Evolutionary conservation across 75 land plant species (phyloP).

Genomic region (Chamaecyparis obtusa): DNA sequence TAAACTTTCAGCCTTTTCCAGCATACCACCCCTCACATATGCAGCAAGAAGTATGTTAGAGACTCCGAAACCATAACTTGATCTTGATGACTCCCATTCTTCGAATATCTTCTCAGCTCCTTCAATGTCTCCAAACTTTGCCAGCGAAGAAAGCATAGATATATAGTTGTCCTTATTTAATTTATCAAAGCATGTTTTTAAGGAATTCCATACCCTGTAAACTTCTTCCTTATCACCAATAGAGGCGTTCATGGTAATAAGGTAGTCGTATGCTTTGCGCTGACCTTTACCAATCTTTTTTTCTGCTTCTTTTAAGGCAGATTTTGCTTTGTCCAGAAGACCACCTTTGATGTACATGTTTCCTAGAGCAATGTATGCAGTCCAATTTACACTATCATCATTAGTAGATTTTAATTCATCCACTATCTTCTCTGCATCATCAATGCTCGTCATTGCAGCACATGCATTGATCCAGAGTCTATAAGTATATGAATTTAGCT

Average conservation of each 20-base stretch:
- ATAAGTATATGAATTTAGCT: constrained; percentile 49
- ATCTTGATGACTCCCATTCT: constrained; percentile 49
- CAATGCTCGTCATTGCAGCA: constrained; percentile 27
- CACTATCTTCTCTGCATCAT: constrained; percentile 42
- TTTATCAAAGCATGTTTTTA: constrained; percentile 38
- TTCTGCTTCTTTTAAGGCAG: constrained; percentile 60
- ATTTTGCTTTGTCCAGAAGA: constrained; percentile 25
- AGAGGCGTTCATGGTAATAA: constrained; percentile 43
- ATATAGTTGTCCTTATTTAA: constrained; percentile 45
- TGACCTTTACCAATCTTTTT: constrained; percentile 20
- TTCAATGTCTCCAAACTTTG: constrained; percentile 40
- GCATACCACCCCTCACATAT: constrained; percentile 33
- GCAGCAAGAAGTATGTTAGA: constrained; percentile 50
- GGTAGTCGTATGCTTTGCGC: constrained; percentile 36
- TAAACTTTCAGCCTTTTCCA: constrained; percentile 53
- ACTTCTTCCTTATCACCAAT: constrained; percentile 45
- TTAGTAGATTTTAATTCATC: constrained; percentile 24
- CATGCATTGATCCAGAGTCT: constrained; percentile 45
- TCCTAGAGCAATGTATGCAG: constrained; percentile 39
- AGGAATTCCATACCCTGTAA: constrained; percentile 38
- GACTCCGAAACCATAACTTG: constrained; percentile 32
- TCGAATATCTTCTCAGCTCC: constrained; percentile 49
- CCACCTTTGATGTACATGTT: constrained; percentile 35
- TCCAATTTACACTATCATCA: constrained; percentile 37
- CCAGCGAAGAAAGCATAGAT: constrained; percentile 49